phyloP scores from a whole-genome alignment of 371 early-diverging fungal genomes.

The Mortierella sp. region DNA sequence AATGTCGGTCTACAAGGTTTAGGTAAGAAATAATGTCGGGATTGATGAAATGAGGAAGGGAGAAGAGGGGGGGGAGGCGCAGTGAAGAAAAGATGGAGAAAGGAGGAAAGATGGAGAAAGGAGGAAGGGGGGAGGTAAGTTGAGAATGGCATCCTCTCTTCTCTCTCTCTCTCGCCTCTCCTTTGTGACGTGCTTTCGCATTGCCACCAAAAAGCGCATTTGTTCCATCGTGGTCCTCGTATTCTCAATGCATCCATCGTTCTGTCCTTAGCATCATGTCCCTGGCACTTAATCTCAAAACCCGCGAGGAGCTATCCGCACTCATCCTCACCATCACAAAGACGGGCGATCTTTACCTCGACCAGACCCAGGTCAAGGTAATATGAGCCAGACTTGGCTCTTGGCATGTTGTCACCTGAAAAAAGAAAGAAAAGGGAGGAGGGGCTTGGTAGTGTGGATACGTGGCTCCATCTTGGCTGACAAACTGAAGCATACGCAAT shows the following conservation, averaged over 20 bases:
- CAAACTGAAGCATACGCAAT: no score
- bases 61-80: background rate
- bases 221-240: background rate
- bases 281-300: conserved; percentile 35
- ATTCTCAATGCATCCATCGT: background rate
- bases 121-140: background rate
- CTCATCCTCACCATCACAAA: conserved; percentile 43
- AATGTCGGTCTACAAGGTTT: background rate
- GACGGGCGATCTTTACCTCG: conserved; percentile 47
- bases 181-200: background rate
- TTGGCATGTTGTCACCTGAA: background rate
- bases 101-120: background rate
- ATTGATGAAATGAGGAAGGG: background rate
- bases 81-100: background rate
- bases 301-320: conserved; percentile 33
- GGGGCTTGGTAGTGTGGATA: no score
- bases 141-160: background rate
- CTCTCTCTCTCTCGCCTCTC: no score
- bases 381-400: background rate
- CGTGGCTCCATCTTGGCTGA: background rate
- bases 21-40: background rate
- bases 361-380: conserved; percentile 45
- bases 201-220: background rate
- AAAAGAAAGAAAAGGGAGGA: no score
- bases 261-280: background rate